Evolutionary conservation across 441 rosid genomes (phyloP).

Genomic region (Biscutella laevigata): DNA sequence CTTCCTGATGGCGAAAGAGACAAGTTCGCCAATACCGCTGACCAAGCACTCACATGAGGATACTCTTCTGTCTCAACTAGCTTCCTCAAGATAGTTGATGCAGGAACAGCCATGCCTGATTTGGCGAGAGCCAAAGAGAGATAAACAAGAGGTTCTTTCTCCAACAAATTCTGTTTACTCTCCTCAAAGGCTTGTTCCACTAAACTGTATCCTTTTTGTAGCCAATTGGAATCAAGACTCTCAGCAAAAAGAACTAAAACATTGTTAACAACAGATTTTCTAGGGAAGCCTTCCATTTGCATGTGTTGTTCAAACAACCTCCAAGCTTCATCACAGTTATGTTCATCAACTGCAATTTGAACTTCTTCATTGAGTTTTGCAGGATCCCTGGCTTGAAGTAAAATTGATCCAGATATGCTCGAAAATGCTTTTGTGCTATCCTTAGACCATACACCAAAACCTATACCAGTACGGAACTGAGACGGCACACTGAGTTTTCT

Average conservation of each 20-base stretch:
- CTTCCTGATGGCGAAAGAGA: constrained; percentile 62
- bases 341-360: constrained; percentile 49
- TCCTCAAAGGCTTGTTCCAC: constrained; percentile 62
- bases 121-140: constrained; percentile 66
- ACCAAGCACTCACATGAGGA: constrained; percentile 79
- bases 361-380: constrained; percentile 52
- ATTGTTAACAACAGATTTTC: constrained; percentile 55
- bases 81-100: constrained; percentile 74
- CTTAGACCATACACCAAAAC: constrained; percentile 1
- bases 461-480: background rate
- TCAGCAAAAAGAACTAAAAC: constrained; percentile 46
- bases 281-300: constrained; percentile 80
- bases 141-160: constrained; percentile 63
- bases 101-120: constrained; percentile 52
- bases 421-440: constrained; percentile 28
- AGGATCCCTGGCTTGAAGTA: constrained; percentile 77
- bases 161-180: constrained; percentile 66
- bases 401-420: constrained; percentile 38
- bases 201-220: constrained; percentile 51
- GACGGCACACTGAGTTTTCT: constrained; percentile 3
- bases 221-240: constrained; percentile 48
- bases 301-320: constrained; percentile 55
- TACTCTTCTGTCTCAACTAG: constrained; percentile 55
- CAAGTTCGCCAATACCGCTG: constrained; percentile 60
- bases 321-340: constrained; percentile 49